Base-by-base conservation (phyloP, 192 early-diverging fungal genomes). In the Coemansia sp. region DNA sequence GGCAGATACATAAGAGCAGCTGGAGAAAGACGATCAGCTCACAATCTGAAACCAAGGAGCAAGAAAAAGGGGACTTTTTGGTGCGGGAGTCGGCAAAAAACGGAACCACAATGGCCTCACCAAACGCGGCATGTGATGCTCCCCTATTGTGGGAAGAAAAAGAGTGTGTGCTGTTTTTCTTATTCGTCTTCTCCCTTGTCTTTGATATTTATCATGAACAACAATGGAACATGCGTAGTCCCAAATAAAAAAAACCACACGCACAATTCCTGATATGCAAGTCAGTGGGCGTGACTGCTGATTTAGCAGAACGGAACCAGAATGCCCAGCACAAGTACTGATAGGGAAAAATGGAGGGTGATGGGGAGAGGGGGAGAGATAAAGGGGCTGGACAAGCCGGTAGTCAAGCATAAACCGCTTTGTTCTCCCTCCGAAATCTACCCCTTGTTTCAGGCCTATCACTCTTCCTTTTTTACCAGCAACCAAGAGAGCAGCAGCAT, bases 401-500 rank as follows among this genome's bases (percentile, higher is more conserved):
- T 49, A 54, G 51, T 10, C 21, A 21, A 11, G 51, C 12, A 49
- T 6, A 18, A 45, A 45, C 26, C 26, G 26, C 26, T 45, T 54
- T 54, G 51, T 54, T 21, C 11, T 54, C 42, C 4, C 42, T 54
- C 22, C 19, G 42, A 45, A 45, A 4, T 22, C 26, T 54, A 6
- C 19, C 51, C 57, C 57, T 41, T 59, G 57, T 59, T 59, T 59
- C 57, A 59, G 57, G 16, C 57, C 26, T 26, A 26, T 26, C 26
- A 3, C 26, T 10, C 26, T 54, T 3, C 51, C 4, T 45, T 45
- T 45, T 45, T 54, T 54, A 26, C 26, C 6, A 54, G 49, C 19
- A 21, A 26, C 26, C 19, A 49, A 49, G 12, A 54, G 26, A 9
- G 4, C 19, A 54, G 11, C 19, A 26, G 19, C 51, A 54, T 22